Evolutionary conservation across 352 stramenopile genomes (phyloP).

Genomic region (Pythium folliculosum): DNA sequence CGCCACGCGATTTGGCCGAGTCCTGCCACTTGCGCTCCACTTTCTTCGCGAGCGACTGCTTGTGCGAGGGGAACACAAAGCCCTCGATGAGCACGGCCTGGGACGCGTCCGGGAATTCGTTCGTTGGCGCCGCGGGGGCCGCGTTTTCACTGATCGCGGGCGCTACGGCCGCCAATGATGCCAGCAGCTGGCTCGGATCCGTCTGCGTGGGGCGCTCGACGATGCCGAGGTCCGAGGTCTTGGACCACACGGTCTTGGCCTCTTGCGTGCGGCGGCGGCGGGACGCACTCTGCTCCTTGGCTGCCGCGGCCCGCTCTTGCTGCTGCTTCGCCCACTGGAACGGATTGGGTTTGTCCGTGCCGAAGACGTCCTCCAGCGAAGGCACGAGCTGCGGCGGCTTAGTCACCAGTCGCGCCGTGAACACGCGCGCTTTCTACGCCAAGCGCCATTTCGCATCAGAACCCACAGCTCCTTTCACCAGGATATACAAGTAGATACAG

Average conservation of each 20-base stretch:
- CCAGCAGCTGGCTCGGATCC: slow-evolving; percentile 30
- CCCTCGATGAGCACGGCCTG: slow-evolving; percentile 81
- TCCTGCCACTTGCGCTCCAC: slow-evolving; percentile 51
- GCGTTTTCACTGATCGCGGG: slow-evolving; percentile 49
- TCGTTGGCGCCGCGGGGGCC: slow-evolving; percentile 33
- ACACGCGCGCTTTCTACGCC: slow-evolving; percentile 66
- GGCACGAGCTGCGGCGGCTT: slow-evolving; percentile 86
- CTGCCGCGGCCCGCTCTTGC: slow-evolving; percentile 2
- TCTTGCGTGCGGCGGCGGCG: slow-evolving; percentile 31
- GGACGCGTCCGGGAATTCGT: slow-evolving; percentile 51
- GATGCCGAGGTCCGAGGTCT: slow-evolving; percentile 68
- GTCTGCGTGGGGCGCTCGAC: slow-evolving; percentile 46
- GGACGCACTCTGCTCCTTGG: not conserved
- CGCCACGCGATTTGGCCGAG: slow-evolving; percentile 26
- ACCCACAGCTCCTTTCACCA: not conserved
- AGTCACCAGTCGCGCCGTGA: slow-evolving; percentile 57
- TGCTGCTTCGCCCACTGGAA: slow-evolving; percentile 47
- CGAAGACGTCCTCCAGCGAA: slow-evolving; percentile 78
- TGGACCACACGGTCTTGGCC: slow-evolving; percentile 72
- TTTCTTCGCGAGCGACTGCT: slow-evolving; percentile 71
- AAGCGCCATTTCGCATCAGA: slow-evolving; percentile 7
- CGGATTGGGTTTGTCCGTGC: slow-evolving; percentile 74
- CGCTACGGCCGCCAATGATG: slow-evolving; percentile 15
- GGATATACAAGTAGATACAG: not conserved
- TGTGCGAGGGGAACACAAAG: slow-evolving; percentile 84